A percentile compares a stretch with the other conserved stretches of the same genome.
These are phyloP conservation scores for Claviceps sp. DNA, from an alignment of 2,329 filamentous ascomycete species.

Conservation along the genomic window DNA sequence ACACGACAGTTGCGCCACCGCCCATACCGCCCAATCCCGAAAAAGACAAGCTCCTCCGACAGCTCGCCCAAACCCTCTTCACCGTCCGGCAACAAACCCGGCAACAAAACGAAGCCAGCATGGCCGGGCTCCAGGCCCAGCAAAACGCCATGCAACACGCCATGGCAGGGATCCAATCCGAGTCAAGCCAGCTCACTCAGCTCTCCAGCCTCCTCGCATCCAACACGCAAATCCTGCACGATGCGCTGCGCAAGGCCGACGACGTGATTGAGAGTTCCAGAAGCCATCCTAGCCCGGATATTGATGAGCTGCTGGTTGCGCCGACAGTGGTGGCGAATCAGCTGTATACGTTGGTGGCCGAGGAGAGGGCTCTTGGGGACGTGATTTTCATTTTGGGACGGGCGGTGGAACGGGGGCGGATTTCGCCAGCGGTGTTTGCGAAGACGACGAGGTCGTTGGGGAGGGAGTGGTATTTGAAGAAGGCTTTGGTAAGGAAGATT, in stretches of 20 bases:
- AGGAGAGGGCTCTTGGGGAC: constrained; percentile 77
- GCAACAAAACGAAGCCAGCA: constrained; percentile 57
- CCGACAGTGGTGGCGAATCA: constrained; percentile 89
- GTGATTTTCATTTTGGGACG: constrained; percentile 71
- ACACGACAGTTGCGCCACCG: constrained; percentile 49
- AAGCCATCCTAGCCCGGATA: constrained; percentile 54
- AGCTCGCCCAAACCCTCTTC: constrained; percentile 58
- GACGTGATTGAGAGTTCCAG: constrained; percentile 60
- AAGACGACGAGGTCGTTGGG: constrained; percentile 64
- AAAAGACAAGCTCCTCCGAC: constrained; percentile 73
- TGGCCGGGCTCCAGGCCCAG: constrained; percentile 67
- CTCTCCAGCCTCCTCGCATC: constrained; percentile 57
- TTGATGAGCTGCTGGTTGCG: constrained; percentile 87
- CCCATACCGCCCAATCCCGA: constrained; percentile 92
- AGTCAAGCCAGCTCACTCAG: constrained; percentile 57
- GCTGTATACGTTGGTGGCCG: constrained; percentile 76
- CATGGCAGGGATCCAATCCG: constrained; percentile 55
- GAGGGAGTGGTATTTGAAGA: constrained; percentile 72
- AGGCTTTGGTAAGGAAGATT: constrained; percentile 68
- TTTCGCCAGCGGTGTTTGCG: constrained; percentile 61
- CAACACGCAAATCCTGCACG: constrained; percentile 68
- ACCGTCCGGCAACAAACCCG: constrained; percentile 56
- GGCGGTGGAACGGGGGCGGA: constrained; percentile 59
- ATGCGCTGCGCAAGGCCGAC: constrained; percentile 68
- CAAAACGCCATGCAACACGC: constrained; percentile 62